A percentile compares a stretch with the other conserved stretches of the same genome.
Evolutionary conservation across 768 basidiomycete species (phyloP).

Genomic region (Panaeolus cyanescens): DNA sequence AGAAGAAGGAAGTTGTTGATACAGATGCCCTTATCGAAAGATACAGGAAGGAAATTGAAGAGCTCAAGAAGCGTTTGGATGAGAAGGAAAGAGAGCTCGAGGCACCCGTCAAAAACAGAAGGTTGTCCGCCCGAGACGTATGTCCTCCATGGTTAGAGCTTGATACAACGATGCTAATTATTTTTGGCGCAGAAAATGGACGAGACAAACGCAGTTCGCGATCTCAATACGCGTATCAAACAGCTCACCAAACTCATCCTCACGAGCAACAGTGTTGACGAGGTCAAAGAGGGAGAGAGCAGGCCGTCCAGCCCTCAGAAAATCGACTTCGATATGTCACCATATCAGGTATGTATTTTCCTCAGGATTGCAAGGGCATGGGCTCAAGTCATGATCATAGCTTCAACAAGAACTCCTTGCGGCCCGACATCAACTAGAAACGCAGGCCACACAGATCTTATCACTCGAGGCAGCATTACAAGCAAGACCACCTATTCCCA

Average conservation of each 20-base stretch:
- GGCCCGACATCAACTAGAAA: conserved; percentile 74
- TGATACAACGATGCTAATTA: not conserved
- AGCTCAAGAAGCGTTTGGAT: conserved; percentile 71
- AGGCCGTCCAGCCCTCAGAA: conserved; percentile 83
- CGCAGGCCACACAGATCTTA: conserved; percentile 81
- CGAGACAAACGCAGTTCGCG: conserved; percentile 83
- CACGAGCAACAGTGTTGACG: conserved; percentile 83
- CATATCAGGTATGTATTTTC: conserved; percentile 63
- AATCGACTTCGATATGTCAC: conserved; percentile 87
- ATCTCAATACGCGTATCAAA: conserved; percentile 77
- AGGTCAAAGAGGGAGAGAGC: conserved; percentile 66
- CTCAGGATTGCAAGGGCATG: not conserved
- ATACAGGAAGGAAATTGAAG: conserved; percentile 93
- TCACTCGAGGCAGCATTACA: conserved; percentile 79
- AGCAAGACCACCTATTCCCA: conserved; percentile 66
- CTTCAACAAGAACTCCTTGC: conserved; percentile 88
- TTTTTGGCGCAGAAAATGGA: conserved; percentile 68
- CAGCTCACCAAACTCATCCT: conserved; percentile 84
- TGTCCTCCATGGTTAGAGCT: conserved; percentile 6
- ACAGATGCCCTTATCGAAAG: conserved; percentile 93
- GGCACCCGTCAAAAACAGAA: conserved; percentile 47
- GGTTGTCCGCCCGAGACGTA: conserved; percentile 55
- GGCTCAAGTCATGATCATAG: conserved; percentile 32
- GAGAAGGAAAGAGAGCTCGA: conserved; percentile 75
- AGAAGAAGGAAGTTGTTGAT: conserved; percentile 93